Base-by-base conservation (phyloP, 2,329 filamentous ascomycete species). In the Penicillium sp. region DNA sequence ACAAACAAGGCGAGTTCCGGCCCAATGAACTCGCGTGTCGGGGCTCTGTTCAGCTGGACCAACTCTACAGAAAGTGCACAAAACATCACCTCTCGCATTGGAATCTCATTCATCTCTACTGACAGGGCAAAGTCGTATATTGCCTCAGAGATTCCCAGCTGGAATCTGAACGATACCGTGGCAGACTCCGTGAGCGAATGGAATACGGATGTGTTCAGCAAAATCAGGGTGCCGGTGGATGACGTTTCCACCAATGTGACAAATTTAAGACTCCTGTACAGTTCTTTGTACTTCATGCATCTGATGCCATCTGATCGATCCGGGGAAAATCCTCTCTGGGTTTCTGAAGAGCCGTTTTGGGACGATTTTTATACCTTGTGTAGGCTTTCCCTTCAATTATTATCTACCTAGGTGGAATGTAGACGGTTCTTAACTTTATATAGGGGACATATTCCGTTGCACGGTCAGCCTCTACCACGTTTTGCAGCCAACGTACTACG, bases 241-340 rank as follows among this genome's bases (percentile, higher is more conserved):
- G 59, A 65, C 30, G 30, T 35, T 9, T 66, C 70, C 0, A 68
- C 70, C 0, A 70, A 69, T 24, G 55, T 63, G 45, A 68, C 66
- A 11, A 58, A 67, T 30, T 62, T 69, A n/a, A 61, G 66, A 45
- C 49, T 70, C 30, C 56, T 69, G 3, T 70, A 70, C 30, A 70
- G 67, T 43, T 70, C 67, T 9, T 60, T 70, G 5, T 89, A 89
- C 64, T 85, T 87, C 59, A 86, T 86, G 78, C 82, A 84, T 55
- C 68, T 89, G 8, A 80, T 89, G 59, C 86, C 87, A 0, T 86
- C 85, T 0, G 87, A 90, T 65, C 82, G 85, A 58, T 88, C 85
- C 0, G 86, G 85, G 0, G 87, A 90, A 66, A 90, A 89, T 60
- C 86, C 86, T 0, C 70, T 80, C 0, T 90, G 87, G 86, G 67